Conservation (phyloP, 2,329 filamentous ascomycete genomes). For the Phyllachora maydis region DNA sequence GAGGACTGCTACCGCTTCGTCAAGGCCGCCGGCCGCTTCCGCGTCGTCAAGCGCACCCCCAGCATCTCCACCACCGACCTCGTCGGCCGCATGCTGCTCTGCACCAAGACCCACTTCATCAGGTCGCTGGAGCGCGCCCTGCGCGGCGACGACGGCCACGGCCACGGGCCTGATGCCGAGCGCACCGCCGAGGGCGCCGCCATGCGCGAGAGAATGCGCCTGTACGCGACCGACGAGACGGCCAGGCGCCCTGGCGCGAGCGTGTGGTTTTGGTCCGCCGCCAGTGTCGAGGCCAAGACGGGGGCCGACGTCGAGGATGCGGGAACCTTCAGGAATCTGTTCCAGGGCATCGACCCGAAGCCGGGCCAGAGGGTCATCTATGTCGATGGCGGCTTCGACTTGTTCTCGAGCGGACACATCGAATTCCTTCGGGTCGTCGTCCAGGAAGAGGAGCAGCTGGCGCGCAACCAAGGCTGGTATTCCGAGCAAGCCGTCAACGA, state of each 20-base stretch:
- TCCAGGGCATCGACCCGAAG: slow-evolving; percentile 48
- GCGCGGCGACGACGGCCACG: slow-evolving; percentile 48
- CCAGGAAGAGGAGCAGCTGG: slow-evolving; percentile 49
- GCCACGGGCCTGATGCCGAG: slow-evolving; percentile 43
- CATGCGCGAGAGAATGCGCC: slow-evolving; percentile 57
- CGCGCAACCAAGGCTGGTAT: slow-evolving; percentile 53
- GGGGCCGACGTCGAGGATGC: slow-evolving; percentile 30
- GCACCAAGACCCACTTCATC: slow-evolving; percentile 88
- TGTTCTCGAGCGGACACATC: slow-evolving; percentile 94
- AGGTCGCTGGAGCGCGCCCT: slow-evolving; percentile 52
- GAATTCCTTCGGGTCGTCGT: slow-evolving; percentile 73
- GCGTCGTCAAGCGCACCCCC: slow-evolving; percentile 89
- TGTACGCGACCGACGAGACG: slow-evolving; percentile 76
- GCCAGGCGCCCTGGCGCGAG: slow-evolving; percentile 60
- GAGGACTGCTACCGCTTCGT: slow-evolving; percentile 97
- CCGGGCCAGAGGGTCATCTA: slow-evolving; percentile 77
- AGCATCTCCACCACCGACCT: slow-evolving; percentile 95
- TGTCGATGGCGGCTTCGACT: slow-evolving; percentile 88
- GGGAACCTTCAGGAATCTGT: slow-evolving; percentile 45
- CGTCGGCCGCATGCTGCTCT: slow-evolving; percentile 93
- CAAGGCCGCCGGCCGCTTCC: slow-evolving; percentile 83
- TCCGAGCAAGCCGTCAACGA: slow-evolving; percentile 39
- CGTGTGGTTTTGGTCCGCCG: slow-evolving; percentile 72
- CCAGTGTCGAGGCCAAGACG: slow-evolving; percentile 20
- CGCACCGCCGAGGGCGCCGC: slow-evolving; percentile 37